phyloP scores from a whole-genome alignment of 257 asterid genomes.

The Solanum paucissectum region DNA sequence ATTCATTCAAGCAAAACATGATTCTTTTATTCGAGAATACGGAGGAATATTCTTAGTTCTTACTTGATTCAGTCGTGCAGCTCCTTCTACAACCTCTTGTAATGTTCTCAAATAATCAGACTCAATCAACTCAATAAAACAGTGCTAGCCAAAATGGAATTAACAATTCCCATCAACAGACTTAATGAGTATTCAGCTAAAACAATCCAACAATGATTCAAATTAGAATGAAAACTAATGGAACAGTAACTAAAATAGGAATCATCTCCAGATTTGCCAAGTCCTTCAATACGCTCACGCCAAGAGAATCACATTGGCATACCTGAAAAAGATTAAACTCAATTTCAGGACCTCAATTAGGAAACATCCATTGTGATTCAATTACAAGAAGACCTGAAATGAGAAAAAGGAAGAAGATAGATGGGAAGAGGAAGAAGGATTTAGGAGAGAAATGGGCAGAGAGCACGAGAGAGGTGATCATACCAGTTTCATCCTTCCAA shows the following conservation, averaged over 20 bases:
- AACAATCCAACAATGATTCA: not conserved
- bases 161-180: not conserved
- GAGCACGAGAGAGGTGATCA: not conserved
- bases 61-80: not conserved
- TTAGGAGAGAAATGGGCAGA: not conserved
- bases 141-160: not conserved
- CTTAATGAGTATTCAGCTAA: not conserved
- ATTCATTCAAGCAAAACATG: not conserved
- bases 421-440: not conserved
- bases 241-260: not conserved
- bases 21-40: not conserved
- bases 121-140: not conserved
- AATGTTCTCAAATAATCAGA: not conserved
- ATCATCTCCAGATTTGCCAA: not conserved
- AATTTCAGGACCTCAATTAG: not conserved
- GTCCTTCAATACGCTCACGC: not conserved
- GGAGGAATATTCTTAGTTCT: not conserved
- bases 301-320: not conserved
- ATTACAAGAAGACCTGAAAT: not conserved
- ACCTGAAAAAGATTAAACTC: not conserved
- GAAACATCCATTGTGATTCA: not conserved
- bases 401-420: not conserved
- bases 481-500: not conserved
- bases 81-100: not conserved
- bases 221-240: not conserved